These are phyloP conservation scores for Penicillium sp. DNA, from an alignment of 2,329 filamentous ascomycete species.

Conservation along the genomic window DNA sequence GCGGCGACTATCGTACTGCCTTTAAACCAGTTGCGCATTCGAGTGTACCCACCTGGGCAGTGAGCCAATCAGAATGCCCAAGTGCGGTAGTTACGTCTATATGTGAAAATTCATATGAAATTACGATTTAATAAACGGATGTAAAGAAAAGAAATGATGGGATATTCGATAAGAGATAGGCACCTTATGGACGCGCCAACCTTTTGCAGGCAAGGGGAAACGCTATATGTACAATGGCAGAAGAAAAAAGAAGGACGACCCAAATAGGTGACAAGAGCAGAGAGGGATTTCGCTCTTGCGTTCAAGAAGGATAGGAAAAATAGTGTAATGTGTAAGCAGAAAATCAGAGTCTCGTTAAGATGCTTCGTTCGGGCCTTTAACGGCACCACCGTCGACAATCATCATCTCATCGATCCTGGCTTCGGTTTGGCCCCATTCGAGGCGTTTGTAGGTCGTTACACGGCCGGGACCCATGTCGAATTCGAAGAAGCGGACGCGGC, in stretches of 20 bases:
- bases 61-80: no score
- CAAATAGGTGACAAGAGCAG: conserved; percentile 11
- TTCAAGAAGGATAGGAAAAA: background rate
- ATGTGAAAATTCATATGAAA: no score
- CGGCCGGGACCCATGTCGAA: conserved; percentile 88
- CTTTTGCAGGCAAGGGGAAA: conserved; percentile 20
- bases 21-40: no score
- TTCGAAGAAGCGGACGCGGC: conserved; percentile 85
- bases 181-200: conserved; percentile 20
- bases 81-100: no score
- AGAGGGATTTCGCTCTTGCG: background rate
- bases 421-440: conserved; percentile 65
- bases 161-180: conserved; percentile 19
- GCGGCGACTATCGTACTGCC: no score
- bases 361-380: conserved; percentile 38
- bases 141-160: conserved; percentile 13
- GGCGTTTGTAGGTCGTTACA: conserved; percentile 87
- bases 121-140: no score
- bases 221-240: conserved; percentile 23
- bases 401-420: conserved; percentile 60
- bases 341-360: conserved; percentile 5
- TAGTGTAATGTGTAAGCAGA: background rate
- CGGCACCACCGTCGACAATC: conserved; percentile 60
- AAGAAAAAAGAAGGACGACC: background rate
- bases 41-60: no score